Conservation (phyloP, 108 stramenopile genomes). For the Pseudonitzschia multistriata region DNA sequence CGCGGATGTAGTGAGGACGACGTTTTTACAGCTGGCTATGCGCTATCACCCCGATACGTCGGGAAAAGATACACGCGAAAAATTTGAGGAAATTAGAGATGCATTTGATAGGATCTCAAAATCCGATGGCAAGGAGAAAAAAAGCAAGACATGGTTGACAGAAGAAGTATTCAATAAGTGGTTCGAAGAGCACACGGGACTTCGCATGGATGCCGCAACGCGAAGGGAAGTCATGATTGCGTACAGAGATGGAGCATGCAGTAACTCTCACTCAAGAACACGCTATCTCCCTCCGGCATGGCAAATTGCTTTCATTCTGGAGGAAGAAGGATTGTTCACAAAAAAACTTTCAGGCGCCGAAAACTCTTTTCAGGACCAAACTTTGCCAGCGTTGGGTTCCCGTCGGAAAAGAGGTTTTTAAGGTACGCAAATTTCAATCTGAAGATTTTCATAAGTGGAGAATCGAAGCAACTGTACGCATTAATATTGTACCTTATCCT, state of each 20-base stretch:
- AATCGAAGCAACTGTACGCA: neutral
- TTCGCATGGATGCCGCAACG: constrained; percentile 11
- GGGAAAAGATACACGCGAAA: neutral
- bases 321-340: constrained; percentile 20
- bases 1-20: neutral
- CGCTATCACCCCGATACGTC: constrained; percentile 16
- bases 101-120: constrained; percentile 3
- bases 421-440: neutral
- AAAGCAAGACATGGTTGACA: neutral
- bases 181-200: constrained; percentile 12
- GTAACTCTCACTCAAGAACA: constrained; percentile 1
- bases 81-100: constrained; percentile 3
- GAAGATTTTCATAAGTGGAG: neutral
- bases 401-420: constrained; percentile 5
- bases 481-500: too few relatives aligned
- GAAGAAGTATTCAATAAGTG: constrained; percentile 12
- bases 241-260: constrained; percentile 11
- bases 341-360: constrained; percentile 1
- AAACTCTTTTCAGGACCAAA: neutral
- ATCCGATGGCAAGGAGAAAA: neutral
- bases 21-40: constrained; percentile 9
- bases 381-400: neutral
- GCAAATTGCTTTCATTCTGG: constrained; percentile 13
- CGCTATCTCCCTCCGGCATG: constrained; percentile 5
- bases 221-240: constrained; percentile 10